Evolutionary conservation across 2,329 filamentous ascomycete species (phyloP), one percentile per base, ranked within the genome.

Genomic region (Botryotinia convoluta): DNA sequence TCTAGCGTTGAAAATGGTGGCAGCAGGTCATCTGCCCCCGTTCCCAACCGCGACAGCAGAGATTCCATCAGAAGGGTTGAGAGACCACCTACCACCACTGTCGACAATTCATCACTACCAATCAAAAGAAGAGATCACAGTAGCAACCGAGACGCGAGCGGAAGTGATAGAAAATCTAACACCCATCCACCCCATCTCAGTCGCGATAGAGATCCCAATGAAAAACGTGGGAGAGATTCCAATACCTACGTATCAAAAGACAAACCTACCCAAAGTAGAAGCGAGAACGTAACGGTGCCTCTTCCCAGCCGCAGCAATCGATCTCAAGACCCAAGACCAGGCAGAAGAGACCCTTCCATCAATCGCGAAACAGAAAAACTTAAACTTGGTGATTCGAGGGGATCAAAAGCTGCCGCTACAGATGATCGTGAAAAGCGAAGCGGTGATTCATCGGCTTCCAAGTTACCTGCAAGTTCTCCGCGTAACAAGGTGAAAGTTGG

Each of bases 191-290:
- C 29, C 4, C 16, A 18, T 59, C 57, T 4, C 16, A 54, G 12
- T 16, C 12, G 48, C 12, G 1, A 16, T 16, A 29, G 14, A 18
- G 14, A 18, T 29, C 6, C 26, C 26, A 6, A 1, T 9, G 12
- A 29, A 29, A 57, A 2, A 29, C n/a, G 51, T 4, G 51, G 51
- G n/a, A 57, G n/a, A 29, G 51, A 14, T 18, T 54, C 45, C 22
- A 5, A 12, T 26, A 51, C 9, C 16, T 0, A 7, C 12, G 12
- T 57, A 16, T 4, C 6, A 3, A 29, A 57, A n/a, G n/a, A 57
- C 5, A 8, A 2, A 57, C 14, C 14, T 8, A 4, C 6, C 1
- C n/a, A 57, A 6, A 18, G 0, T 29, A 29, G 18, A 16, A 4
- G 14, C 14, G n/a, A 57, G 1, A 18, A 16, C n/a, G n/a, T 4